Conservation (phyloP, 805 yeast species). For the Suhomyces emberorum region DNA sequence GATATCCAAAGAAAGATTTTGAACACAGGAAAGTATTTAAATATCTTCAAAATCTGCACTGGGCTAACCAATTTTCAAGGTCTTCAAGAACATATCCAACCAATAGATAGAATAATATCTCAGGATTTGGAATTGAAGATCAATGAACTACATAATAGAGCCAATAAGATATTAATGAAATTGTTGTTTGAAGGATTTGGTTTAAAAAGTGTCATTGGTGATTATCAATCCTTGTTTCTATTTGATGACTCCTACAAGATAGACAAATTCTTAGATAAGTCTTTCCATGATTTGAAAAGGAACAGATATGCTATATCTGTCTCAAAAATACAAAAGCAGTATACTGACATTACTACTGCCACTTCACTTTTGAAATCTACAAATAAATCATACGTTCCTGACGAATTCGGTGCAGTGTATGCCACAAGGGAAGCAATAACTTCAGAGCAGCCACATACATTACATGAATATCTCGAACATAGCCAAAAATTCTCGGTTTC, state of each 20-base stretch:
- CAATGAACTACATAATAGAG: slow-evolving; percentile 58
- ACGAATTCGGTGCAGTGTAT: background rate
- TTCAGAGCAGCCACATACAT: background rate
- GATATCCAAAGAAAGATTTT: slow-evolving; percentile 62
- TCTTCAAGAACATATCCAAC: slow-evolving; percentile 24
- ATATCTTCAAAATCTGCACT: slow-evolving; percentile 60
- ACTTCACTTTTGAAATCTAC: slow-evolving; percentile 8
- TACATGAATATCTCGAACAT: slow-evolving; percentile 63
- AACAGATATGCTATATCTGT: slow-evolving; percentile 30
- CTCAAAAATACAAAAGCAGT: slow-evolving; percentile 24
- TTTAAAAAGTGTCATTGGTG: slow-evolving; percentile 44
- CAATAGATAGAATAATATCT: slow-evolving; percentile 31
- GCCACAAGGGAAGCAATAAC: background rate
- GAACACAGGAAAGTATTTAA: slow-evolving; percentile 80
- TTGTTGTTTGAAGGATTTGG: slow-evolving; percentile 61
- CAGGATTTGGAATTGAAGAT: slow-evolving; percentile 53
- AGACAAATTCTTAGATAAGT: slow-evolving; percentile 48
- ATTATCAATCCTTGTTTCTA: slow-evolving; percentile 57
- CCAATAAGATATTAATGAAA: slow-evolving; percentile 59
- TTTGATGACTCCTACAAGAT: slow-evolving; percentile 50
- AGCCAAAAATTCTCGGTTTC: slow-evolving; percentile 40
- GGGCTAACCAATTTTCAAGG: slow-evolving; percentile 41
- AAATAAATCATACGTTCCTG: slow-evolving; percentile 45
- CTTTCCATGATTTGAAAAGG: slow-evolving; percentile 52
- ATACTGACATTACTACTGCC: slow-evolving; percentile 15